Base-by-base conservation (phyloP, 495 filamentous ascomycete genomes). In the Neurospora sp. region DNA sequence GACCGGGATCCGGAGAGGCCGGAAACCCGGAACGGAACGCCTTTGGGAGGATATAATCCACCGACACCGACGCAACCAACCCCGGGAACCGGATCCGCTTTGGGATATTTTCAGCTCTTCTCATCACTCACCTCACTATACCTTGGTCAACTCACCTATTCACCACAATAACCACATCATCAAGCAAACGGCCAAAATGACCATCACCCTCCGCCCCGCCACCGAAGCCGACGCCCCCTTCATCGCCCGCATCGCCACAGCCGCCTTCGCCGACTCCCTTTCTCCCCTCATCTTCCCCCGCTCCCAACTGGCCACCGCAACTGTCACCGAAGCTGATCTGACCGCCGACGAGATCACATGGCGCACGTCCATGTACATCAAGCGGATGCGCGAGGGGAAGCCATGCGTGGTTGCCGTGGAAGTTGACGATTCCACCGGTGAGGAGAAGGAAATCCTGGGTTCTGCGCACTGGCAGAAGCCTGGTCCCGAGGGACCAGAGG, bases 401-500 rank as follows among this genome's bases (percentile, higher is more conserved):
- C 69, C 46, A 0, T 76, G 78, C 3, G 42, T 72, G 41, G 76
- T 80, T 14, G 78, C 77, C 5, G 79, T 80, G 3, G 73, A 80
- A 3, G 31, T 69, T 8, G 74, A 77, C 16, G 44, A 70, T 1
- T 69, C 39, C 6, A 66, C 16, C 38, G 39, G 66, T 1, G 12
- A 46, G 2, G 77, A 73, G 38, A 69, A 41, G 2, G 7, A 18
- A 14, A 69, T 80, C 1, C 66, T 78, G 0, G 79, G 76, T 1
- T 79, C 75, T n/a, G 74, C 75, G 4, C 79, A 80, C 49, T 80
- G 79, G 79, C 74, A 77, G 11, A 16, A 39, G 54, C 79, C 79
- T 11, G 42, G 39, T 0, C 37, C 14, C 1, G 27, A 16, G 1
- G 37, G 41, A 0, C 71, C 23, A 12, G 31, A 41, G 16, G 60